Conservation (phyloP, 2,329 filamentous ascomycete species). For the Tetracladium maxilliforme region DNA sequence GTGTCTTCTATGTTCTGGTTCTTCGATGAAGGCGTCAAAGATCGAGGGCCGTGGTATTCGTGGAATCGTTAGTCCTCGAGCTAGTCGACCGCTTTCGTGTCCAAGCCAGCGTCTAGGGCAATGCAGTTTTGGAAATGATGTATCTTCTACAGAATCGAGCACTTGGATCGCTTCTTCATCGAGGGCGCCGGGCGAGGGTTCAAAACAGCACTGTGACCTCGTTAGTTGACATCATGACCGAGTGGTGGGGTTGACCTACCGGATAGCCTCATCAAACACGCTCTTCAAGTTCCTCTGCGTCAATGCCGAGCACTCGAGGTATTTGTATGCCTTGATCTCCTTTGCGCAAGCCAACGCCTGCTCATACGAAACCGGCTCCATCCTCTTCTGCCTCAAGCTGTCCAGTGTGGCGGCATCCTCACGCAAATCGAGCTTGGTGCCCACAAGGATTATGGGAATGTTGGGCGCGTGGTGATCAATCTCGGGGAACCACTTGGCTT, state of each 20-base stretch:
- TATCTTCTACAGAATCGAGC: constrained; percentile 45
- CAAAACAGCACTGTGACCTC: constrained; percentile 45
- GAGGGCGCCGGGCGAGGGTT: constrained; percentile 45
- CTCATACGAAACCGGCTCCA: constrained; percentile 94
- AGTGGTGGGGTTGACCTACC: constrained; percentile 39
- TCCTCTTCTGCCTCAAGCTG: constrained; percentile 75
- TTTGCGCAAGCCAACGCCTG: constrained; percentile 79
- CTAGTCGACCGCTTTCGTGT: no score
- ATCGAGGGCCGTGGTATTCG: no score
- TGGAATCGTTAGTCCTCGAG: no score
- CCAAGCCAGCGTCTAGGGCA: no score
- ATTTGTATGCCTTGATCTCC: constrained; percentile 93
- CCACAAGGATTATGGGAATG: constrained; percentile 92
- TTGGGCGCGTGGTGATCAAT: constrained; percentile 93
- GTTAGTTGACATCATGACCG: constrained; percentile 4
- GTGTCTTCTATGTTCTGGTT: no score
- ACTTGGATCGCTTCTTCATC: constrained; percentile 52
- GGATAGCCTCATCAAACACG: constrained; percentile 96
- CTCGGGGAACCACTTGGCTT: constrained; percentile 97
- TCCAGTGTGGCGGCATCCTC: constrained; percentile 77
- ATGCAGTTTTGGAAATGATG: no score
- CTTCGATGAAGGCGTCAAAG: no score
- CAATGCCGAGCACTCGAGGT: constrained; percentile 92
- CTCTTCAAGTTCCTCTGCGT: constrained; percentile 97
- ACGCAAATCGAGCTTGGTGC: constrained; percentile 90